Evolutionary conservation across 2,329 filamentous ascomycete species (phyloP).

Genomic region (Chrysoporthe austroafricana): DNA sequence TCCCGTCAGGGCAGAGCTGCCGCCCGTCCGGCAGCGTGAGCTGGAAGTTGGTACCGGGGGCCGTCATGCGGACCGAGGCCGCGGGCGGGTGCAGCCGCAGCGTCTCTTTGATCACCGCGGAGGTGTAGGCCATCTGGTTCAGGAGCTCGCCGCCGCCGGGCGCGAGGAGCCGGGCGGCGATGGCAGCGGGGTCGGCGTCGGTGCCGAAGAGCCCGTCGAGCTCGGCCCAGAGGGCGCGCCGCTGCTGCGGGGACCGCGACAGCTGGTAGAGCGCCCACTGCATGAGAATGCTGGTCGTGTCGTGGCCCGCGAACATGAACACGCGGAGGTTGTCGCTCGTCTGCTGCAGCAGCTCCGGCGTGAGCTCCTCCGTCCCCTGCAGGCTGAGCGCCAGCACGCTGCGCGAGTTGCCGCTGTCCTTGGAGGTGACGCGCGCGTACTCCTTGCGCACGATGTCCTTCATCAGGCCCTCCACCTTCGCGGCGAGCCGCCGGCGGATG

Average conservation of each 20-base stretch:
- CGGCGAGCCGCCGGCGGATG: conserved; percentile 6
- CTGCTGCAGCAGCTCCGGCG: conserved; percentile 35
- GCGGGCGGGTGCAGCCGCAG: conserved; percentile 34
- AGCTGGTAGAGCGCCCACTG: conserved; percentile 45
- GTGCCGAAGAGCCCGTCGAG: conserved; percentile 41
- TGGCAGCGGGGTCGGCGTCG: conserved; percentile 34
- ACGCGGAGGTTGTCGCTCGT: conserved; percentile 44
- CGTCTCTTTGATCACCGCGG: conserved; percentile 26
- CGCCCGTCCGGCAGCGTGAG: conserved; percentile 37
- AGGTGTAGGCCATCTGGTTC: conserved; percentile 35
- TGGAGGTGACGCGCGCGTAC: conserved; percentile 11
- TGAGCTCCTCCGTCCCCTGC: conserved; percentile 35
- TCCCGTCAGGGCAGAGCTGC: conserved; percentile 38
- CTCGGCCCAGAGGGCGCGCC: conserved; percentile 39
- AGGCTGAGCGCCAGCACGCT: conserved; percentile 42
- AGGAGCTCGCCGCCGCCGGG: conserved; percentile 38
- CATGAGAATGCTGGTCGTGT: conserved; percentile 44
- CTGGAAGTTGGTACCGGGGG: conserved; percentile 35
- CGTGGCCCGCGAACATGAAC: conserved; percentile 47
- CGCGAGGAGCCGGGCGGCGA: conserved; percentile 35
- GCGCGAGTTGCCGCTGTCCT: conserved; percentile 27
- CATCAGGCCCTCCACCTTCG: conserved; percentile 19
- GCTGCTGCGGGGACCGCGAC: conserved; percentile 36
- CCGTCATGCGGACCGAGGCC: conserved; percentile 36
- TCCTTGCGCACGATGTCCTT: conserved; percentile 20